Conservation (phyloP, 352 stramenopile species). For the Aphanomyces euteiches region DNA sequence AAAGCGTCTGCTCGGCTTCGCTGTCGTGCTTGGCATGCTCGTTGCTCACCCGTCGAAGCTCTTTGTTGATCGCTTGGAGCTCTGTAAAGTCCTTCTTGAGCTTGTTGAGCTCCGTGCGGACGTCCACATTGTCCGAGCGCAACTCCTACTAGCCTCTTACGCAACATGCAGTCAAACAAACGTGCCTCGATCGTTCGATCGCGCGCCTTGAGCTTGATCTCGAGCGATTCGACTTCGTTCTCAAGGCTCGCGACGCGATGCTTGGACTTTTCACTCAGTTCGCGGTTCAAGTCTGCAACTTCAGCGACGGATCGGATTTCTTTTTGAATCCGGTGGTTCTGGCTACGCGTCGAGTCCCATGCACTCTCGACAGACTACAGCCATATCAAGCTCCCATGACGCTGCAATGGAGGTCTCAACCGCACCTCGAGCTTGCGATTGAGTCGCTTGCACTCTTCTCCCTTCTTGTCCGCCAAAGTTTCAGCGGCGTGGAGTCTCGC, state of each 20-base stretch:
- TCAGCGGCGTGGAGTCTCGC: slow-evolving; percentile 49
- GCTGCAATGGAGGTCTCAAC: not conserved
- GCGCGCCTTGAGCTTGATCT: slow-evolving; percentile 69
- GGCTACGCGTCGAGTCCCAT: slow-evolving; percentile 68
- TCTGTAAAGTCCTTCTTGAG: slow-evolving; percentile 64
- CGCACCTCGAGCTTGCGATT: slow-evolving; percentile 53
- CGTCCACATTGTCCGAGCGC: slow-evolving; percentile 51
- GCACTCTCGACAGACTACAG: slow-evolving; percentile 64
- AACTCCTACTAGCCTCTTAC: slow-evolving; percentile 38
- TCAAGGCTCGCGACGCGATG: slow-evolving; percentile 72
- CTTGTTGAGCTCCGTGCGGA: slow-evolving; percentile 54
- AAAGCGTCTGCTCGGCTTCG: slow-evolving; percentile 22
- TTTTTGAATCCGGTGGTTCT: slow-evolving; percentile 86
- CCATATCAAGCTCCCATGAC: not conserved
- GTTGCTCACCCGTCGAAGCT: slow-evolving; percentile 36
- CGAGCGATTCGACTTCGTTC: slow-evolving; percentile 66
- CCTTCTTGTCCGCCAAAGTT: slow-evolving; percentile 34
- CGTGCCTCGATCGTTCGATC: slow-evolving; percentile 57
- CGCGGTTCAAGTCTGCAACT: slow-evolving; percentile 29
- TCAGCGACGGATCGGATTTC: slow-evolving; percentile 39
- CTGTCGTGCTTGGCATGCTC: slow-evolving; percentile 42
- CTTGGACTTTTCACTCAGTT: slow-evolving; percentile 34
- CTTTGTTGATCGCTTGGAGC: slow-evolving; percentile 38
- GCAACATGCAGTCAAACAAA: not conserved
- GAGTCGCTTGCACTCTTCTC: slow-evolving; percentile 70